Evolutionary conservation across 1,284 basidiomycete species (phyloP).

Genomic region (Ustilago curta): DNA sequence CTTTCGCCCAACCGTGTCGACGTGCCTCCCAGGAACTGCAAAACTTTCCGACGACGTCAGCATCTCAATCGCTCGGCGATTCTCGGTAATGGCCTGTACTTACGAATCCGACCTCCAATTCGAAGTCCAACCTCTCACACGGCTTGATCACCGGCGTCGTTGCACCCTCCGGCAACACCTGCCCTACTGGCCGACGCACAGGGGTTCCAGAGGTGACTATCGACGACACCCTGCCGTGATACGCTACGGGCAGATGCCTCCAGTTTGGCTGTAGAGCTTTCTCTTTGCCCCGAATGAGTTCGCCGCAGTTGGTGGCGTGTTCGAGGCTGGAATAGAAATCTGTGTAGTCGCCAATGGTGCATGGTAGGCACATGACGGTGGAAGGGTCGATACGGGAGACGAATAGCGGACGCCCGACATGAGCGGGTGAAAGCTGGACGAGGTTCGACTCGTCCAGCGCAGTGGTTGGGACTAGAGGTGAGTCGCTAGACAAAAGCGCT

Average conservation of each 20-base stretch:
- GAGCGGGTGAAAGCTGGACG: background rate
- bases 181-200: slow-evolving; percentile 45
- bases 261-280: slow-evolving; percentile 36
- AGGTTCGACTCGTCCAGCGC: slow-evolving; percentile 4
- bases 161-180: slow-evolving; percentile 16
- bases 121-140: slow-evolving; percentile 52
- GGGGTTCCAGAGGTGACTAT: slow-evolving; percentile 39
- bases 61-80: no score
- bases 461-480: background rate
- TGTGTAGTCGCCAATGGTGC: slow-evolving; percentile 52
- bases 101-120: slow-evolving; percentile 57
- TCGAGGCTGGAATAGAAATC: slow-evolving; percentile 56
- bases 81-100: no score
- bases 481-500: slow-evolving; percentile 17
- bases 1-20: slow-evolving; percentile 37
- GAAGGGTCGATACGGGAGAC: background rate
- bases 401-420: slow-evolving; percentile 15
- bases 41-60: no score
- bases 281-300: slow-evolving; percentile 22
- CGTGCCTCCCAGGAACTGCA: slow-evolving; percentile 46
- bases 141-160: slow-evolving; percentile 17
- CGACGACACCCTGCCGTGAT: slow-evolving; percentile 50
- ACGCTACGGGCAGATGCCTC: slow-evolving; percentile 52
- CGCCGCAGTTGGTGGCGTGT: slow-evolving; percentile 47
- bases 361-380: slow-evolving; percentile 39